These are phyloP conservation scores for Pichia sp. DNA, from an alignment of 1,139 yeast genomes.

Conservation along the genomic window DNA sequence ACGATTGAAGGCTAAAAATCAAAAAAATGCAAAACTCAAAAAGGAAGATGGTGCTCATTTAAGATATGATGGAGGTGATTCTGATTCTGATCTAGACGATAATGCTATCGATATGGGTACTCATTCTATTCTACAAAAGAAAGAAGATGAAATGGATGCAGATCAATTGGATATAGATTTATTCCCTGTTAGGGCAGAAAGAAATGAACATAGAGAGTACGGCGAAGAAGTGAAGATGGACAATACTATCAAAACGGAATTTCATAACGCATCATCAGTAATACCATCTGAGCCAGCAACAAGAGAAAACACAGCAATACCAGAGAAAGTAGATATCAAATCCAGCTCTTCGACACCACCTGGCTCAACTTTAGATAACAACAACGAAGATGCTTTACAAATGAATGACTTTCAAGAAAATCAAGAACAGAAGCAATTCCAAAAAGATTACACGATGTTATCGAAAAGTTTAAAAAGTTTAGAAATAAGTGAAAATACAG, in stretches of 20 bases:
- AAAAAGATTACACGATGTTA: constrained; percentile 33
- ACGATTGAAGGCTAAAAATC: constrained; percentile 18
- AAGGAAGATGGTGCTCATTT: constrained; percentile 3
- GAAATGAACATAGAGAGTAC: constrained; percentile 35
- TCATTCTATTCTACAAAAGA: constrained; percentile 8
- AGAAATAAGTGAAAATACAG: constrained; percentile 1
- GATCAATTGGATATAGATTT: constrained; percentile 41
- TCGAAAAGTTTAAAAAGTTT: constrained; percentile 21
- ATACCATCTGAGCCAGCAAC: constrained; percentile 20
- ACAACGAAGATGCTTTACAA: constrained; percentile 16
- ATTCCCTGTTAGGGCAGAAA: constrained; percentile 45
- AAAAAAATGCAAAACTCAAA: constrained; percentile 4
- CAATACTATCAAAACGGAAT: constrained; percentile 25
- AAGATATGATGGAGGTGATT: constrained; percentile 22
- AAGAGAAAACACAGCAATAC: constrained; percentile 14
- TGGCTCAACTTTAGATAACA: constrained; percentile 2
- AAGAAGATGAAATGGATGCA: constrained; percentile 34
- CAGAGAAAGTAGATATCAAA: not conserved
- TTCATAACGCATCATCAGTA: constrained; percentile 22
- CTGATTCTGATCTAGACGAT: constrained; percentile 13
- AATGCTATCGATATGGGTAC: constrained; percentile 14
- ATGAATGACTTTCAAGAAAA: constrained; percentile 27
- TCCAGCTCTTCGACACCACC: constrained; percentile 8
- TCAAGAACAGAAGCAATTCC: constrained; percentile 28
- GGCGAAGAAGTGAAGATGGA: constrained; percentile 25